Base-by-base conservation (phyloP, 352 stramenopile genomes). In the Globisporangium iwayamae region DNA sequence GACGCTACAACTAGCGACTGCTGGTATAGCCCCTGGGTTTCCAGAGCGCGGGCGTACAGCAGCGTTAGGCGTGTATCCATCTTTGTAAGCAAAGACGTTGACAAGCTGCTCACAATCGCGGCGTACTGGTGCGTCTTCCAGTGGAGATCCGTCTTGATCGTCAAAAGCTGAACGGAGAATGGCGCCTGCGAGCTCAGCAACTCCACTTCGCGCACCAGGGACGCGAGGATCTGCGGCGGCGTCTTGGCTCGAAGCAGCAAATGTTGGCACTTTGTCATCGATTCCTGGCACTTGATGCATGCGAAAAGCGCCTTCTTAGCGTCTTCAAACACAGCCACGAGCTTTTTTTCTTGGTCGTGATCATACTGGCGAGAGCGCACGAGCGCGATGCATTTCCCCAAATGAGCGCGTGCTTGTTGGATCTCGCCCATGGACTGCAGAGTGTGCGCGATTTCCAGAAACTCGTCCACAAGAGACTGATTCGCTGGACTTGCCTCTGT, bases 281-380 rank as follows among this genome's bases (percentile, higher is more conserved):
- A 59, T 10, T 50, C 63, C 47, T 81, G 65, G 48, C 73, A 70
- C 60, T 63, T 45, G 20, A 77, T 74, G 50, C 64, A 81, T 1
- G 55, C 48, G 1, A 72, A 39, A 9, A 81, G 45, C 5, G 50
- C 53, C 16, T 72, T 57, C 30, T 71, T 75, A 16, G 65, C 64
- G 28, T 63, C 51, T 9, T 59, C 51, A 20, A 65, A 32, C 13
- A 30, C 16, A 50, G 4, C 41, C 22, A 8, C 30, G 20, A 8
- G 25, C 0, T 58, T 54, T 11, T 52, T 41, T 41, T 3, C 6
- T 16, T 51, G 32, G 11, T 22, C 22, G 51, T 5, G 2, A 18
- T 16, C 8, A 3, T 39, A 20, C 16, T 54, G 56, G 8, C 8
- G 36, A 11, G 16, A 38, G 25, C 55, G 62, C 9, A 16, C 32